Conservation (phyloP, 768 basidiomycete genomes). For the Leccinum obscurum region DNA sequence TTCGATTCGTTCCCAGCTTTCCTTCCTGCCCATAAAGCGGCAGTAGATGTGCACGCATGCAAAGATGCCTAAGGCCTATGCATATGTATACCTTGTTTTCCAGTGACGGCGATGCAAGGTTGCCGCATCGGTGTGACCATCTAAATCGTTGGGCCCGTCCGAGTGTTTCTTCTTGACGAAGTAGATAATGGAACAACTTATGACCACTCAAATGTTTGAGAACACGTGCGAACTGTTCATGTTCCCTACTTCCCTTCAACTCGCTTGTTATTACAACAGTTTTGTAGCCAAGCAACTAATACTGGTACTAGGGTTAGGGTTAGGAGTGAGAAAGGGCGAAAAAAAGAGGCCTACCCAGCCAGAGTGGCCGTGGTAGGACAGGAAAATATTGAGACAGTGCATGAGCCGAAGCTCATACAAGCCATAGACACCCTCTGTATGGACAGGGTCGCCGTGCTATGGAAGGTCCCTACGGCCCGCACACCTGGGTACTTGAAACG, state of each 20-base stretch:
- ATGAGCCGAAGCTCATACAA: slow-evolving; percentile 68
- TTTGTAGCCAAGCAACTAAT: too few species aligned
- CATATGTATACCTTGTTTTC: background rate
- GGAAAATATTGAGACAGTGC: slow-evolving; percentile 83
- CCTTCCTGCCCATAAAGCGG: background rate
- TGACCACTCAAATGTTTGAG: too few species aligned
- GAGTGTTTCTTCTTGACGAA: too few species aligned
- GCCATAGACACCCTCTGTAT: slow-evolving; percentile 42
- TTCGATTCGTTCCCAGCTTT: background rate
- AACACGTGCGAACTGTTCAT: too few species aligned
- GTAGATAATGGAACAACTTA: too few species aligned
- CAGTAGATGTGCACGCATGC: background rate
- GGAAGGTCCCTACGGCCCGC: slow-evolving; percentile 50
- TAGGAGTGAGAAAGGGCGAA: slow-evolving; percentile 12
- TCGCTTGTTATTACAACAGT: too few species aligned
- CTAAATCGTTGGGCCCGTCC: too few species aligned
- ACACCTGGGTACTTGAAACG: slow-evolving; percentile 55
- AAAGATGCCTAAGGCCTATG: background rate
- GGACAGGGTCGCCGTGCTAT: slow-evolving; percentile 60
- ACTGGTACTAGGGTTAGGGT: slow-evolving; percentile 34
- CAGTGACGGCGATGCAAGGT: too few species aligned
- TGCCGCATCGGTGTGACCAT: too few species aligned
- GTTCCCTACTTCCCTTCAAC: too few species aligned
- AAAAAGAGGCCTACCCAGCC: slow-evolving; percentile 36
- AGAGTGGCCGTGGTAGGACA: slow-evolving; percentile 61